Evolutionary conservation across 2,329 filamentous ascomycete genomes (phyloP), one percentile per base, ranked within the genome.

Genomic region (Nothopassalora personata): DNA sequence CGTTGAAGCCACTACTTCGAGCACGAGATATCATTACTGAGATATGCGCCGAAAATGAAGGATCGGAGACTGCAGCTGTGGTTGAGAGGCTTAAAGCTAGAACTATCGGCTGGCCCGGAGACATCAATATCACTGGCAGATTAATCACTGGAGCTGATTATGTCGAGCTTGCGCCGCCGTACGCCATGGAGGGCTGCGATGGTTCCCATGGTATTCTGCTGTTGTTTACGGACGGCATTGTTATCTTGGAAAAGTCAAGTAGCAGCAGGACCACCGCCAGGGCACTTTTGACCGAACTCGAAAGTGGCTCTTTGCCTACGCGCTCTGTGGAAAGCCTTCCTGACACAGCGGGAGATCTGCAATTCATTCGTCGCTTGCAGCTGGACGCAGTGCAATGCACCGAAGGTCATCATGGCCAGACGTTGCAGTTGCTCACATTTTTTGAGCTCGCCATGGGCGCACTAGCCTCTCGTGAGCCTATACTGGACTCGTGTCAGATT

Each of bases 11-110:
- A 2, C 87, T 99, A 76, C 83, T 97, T 46, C 92, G 91, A 71
- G 92, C 94, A 0, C 84, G 93, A 65, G 94, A 97, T 72, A 89
- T 96, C 55, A 91, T 99, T 65, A 91, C 92, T 19, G 94, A 96
- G 56, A 99, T 99, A 47, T 99, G 94, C 74, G 95, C 93, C 15
- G 87, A 97, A 76, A 93, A 97, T 68, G 81, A 89, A 77, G 71
- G 80, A 74, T 75, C 79, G 3, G 88, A 90, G 68, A 89, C 91
- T 66, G 86, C 86, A 9, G 88, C 90, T 65, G 80, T 90, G 48
- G 83, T 88, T 34, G 88, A 86, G 65, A 86, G 89, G 46, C 77
- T 97, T 51, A 65, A 64, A 4, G 56, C 66, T 30, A 63, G 64
- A n/a, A 69, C 68, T 4, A 47, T 64, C 11, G 67, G 60, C 11